Conservation (phyloP, 495 filamentous ascomycete species). For the Annulohypoxylon maeteangense region DNA sequence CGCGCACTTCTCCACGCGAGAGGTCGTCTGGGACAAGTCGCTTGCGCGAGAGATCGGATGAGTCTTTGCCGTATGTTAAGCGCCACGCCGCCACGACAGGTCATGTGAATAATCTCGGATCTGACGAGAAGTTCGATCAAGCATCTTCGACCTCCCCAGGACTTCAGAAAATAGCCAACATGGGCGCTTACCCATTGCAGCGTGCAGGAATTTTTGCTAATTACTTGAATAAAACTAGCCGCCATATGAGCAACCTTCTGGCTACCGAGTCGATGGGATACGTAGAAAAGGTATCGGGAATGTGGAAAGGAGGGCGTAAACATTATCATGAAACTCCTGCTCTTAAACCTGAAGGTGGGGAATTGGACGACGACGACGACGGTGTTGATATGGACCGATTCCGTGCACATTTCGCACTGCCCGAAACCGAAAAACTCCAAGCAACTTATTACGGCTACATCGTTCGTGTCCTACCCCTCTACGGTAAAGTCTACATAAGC, state of each 20-base stretch:
- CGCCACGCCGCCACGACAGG: conserved; percentile 51
- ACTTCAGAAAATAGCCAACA: conserved; percentile 76
- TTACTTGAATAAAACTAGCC: conserved; percentile 77
- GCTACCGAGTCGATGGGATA: conserved; percentile 97
- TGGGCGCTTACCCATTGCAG: conserved; percentile 83
- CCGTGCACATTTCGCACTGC: conserved; percentile 88
- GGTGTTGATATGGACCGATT: conserved; percentile 81
- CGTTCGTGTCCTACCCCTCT: conserved; percentile 88
- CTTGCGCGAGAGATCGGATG: conserved; percentile 26
- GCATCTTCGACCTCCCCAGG: conserved; percentile 60
- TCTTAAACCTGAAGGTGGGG: conserved; percentile 70
- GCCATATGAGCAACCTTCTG: conserved; percentile 84
- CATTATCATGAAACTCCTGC: conserved; percentile 86
- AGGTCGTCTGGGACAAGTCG: conserved; percentile 28
- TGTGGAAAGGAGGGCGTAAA: conserved; percentile 91
- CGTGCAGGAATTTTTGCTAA: conserved; percentile 86
- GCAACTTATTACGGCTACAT: conserved; percentile 92
- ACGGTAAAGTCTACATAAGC: conserved; percentile 97
- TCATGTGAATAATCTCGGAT: conserved; percentile 47
- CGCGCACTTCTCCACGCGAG: conserved; percentile 36
- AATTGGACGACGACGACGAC: conserved; percentile 64
- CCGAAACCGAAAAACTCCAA: conserved; percentile 83
- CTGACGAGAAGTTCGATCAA: conserved; percentile 45
- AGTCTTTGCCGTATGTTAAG: conserved; percentile 22
- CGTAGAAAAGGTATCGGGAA: conserved; percentile 95